Conservation (phyloP, 176 grass and related monocot species). For the Areca catechu region DNA sequence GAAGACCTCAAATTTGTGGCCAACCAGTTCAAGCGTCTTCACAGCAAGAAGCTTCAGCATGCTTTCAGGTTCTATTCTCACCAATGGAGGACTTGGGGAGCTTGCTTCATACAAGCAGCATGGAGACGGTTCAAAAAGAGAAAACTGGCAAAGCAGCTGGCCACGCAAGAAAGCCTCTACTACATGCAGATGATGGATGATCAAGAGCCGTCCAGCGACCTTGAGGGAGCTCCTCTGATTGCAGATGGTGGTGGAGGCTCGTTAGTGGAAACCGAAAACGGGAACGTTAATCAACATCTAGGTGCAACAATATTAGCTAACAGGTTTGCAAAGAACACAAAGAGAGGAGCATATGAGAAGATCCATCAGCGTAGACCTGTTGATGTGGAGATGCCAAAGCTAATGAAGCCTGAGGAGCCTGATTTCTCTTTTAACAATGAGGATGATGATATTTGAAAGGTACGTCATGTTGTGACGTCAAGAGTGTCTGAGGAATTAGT, state of each 20-base stretch:
- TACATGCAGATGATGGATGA: constrained; percentile 16
- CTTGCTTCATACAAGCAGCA: constrained; percentile 74
- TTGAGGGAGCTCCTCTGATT: constrained; percentile 38
- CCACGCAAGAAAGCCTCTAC: constrained; percentile 49
- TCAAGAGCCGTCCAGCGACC: not conserved
- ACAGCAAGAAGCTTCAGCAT: constrained; percentile 90
- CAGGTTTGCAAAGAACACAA: constrained; percentile 85
- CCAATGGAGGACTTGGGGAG: constrained; percentile 91
- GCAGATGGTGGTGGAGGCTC: not conserved
- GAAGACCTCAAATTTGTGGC: constrained; percentile 93
- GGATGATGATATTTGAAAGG: constrained; percentile 24
- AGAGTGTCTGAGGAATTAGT: no score
- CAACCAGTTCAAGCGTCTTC: constrained; percentile 90
- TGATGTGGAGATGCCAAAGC: constrained; percentile 62
- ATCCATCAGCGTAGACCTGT: constrained; percentile 17
- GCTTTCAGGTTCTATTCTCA: constrained; percentile 96
- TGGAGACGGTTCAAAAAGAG: constrained; percentile 72
- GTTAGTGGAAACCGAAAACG: constrained; percentile 7
- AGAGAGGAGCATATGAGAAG: constrained; percentile 37
- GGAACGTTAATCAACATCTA: constrained; percentile 24
- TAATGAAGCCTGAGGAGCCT: constrained; percentile 84
- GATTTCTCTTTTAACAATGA: constrained; percentile 66
- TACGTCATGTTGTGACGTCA: no score
- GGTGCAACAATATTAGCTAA: constrained; percentile 53
- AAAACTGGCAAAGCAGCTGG: constrained; percentile 68